Base-by-base conservation (phyloP, 768 basidiomycete genomes). In the Rhodosporidiobolus odoratus region DNA sequence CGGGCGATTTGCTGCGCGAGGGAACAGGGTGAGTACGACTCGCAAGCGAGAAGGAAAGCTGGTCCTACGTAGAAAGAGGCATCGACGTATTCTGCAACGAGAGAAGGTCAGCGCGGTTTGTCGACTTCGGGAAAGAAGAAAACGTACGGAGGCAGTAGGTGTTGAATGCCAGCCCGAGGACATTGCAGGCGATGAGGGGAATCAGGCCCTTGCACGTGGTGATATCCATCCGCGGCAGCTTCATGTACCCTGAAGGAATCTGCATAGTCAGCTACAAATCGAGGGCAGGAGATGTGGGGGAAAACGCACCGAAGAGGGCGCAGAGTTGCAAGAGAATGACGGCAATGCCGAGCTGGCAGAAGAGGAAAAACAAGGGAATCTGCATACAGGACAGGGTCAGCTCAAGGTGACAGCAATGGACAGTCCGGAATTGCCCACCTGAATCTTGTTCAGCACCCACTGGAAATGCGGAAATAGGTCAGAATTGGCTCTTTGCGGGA, bases 361-460 rank as follows among this genome's bases (percentile, higher is more conserved):
- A 87, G 23, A 94, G 84, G 84, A 95, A 93, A 82, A 94, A 94
- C 3, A 94, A 83, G 0, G 92, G 92, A 53, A 75, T 52, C 74
- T 75, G 73, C 10, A 8, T 4, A 9, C 0, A 25, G 12, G 41
- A 1, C 10, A 4, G 34, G 13, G 45, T 66, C 1, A 65, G 45
- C 19, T 7, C 0, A 10, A 2, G 41, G 0, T 15, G 16, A 37
- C 5, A 5, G n/a, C 16, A 30, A 23, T 25, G n/a, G 17, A 32
- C 4, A 19, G 15, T 4, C 13, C 13, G 21, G 34, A 38, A 32
- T n/a, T 10, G 35, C 66, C 54, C 4, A 85, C 85, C 21, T 83
- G 78, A 25, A 91, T 90, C 30, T 81, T 80, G 78, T 88, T 87
- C 37, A 95, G 83, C 19, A 94, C 92, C 91, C 90, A 91, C 89